Conservation (phyloP, 768 basidiomycete genomes). For the Lyophyllum semitale region DNA sequence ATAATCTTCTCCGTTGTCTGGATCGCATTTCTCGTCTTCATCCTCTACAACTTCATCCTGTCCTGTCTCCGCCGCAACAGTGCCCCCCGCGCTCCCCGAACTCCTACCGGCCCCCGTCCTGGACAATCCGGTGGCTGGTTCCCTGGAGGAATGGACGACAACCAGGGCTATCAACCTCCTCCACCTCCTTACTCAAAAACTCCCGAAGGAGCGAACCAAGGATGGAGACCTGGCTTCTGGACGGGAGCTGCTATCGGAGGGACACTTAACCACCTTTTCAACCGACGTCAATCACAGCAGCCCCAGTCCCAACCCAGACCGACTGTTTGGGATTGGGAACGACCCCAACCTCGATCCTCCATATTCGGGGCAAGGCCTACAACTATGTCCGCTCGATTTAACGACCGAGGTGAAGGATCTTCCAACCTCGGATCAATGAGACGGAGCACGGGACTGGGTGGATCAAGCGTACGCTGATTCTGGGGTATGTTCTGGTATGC, state of each 20-base stretch:
- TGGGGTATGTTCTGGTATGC: not conserved
- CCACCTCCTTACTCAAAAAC: slow-evolving; percentile 65
- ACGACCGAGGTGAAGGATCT: slow-evolving; percentile 68
- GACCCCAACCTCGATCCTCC: slow-evolving; percentile 30
- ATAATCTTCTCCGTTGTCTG: slow-evolving; percentile 60
- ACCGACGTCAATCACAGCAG: slow-evolving; percentile 25
- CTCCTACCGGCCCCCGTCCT: slow-evolving; percentile 36
- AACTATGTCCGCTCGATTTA: slow-evolving; percentile 19
- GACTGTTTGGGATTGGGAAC: slow-evolving; percentile 63
- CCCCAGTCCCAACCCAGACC: slow-evolving; percentile 20
- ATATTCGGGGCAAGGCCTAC: slow-evolving; percentile 31
- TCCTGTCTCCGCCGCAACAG: slow-evolving; percentile 47
- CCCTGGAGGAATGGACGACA: slow-evolving; percentile 44
- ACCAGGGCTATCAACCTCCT: slow-evolving; percentile 46
- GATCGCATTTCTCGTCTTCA: slow-evolving; percentile 50
- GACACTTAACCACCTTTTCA: slow-evolving; percentile 60
- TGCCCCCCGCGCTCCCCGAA: slow-evolving; percentile 30
- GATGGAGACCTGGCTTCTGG: slow-evolving; percentile 81
- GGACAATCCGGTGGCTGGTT: slow-evolving; percentile 53
- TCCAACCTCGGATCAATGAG: slow-evolving; percentile 74
- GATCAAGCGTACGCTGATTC: slow-evolving; percentile 67
- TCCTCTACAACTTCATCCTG: slow-evolving; percentile 59
- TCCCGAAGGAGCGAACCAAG: slow-evolving; percentile 23
- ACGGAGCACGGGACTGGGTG: slow-evolving; percentile 78
- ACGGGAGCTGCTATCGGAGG: slow-evolving; percentile 79